Evolutionary conservation across 2,329 filamentous ascomycete species (phyloP).

Genomic region (Stachybotrys elegans): DNA sequence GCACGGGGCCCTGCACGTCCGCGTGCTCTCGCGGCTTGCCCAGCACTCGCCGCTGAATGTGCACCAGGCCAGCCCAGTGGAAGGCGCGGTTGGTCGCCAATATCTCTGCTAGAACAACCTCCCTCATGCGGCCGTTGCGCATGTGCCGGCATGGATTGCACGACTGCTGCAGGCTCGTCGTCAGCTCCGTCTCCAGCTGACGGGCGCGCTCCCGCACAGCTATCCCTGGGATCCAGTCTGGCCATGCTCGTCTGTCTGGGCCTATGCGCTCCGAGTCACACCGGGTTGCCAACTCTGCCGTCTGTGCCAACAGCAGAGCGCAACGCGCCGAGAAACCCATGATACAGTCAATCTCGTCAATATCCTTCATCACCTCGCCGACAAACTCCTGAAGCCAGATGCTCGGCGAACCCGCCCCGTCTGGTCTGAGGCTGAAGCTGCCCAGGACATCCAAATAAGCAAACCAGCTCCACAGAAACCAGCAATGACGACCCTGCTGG

Average conservation of each 20-base stretch:
- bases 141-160: slow-evolving; percentile 41
- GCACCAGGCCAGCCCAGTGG: slow-evolving; percentile 72
- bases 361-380: slow-evolving; percentile 3
- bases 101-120: slow-evolving; percentile 57
- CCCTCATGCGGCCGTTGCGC: slow-evolving; percentile 42
- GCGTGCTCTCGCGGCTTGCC: slow-evolving; percentile 51
- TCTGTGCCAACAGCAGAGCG: slow-evolving; percentile 74
- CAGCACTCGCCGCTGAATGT: slow-evolving; percentile 69
- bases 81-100: slow-evolving; percentile 71
- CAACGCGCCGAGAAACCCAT: slow-evolving; percentile 54
- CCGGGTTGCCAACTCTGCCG: slow-evolving; percentile 64
- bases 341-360: slow-evolving; percentile 74
- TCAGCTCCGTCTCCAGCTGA: slow-evolving; percentile 55
- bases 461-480: slow-evolving; percentile 78
- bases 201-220: slow-evolving; percentile 43
- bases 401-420: not conserved
- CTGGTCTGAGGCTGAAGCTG: slow-evolving; percentile 56
- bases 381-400: not conserved
- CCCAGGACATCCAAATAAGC: slow-evolving; percentile 79
- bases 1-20: slow-evolving; percentile 59
- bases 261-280: slow-evolving; percentile 64
- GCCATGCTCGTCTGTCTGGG: slow-evolving; percentile 25
- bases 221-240: slow-evolving; percentile 53
- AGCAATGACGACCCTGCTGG: slow-evolving; percentile 54
- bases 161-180: slow-evolving; percentile 44